phyloP scores from a whole-genome alignment of 2,329 filamentous ascomycete species.

The Tolypocladium cylindrosporum region DNA sequence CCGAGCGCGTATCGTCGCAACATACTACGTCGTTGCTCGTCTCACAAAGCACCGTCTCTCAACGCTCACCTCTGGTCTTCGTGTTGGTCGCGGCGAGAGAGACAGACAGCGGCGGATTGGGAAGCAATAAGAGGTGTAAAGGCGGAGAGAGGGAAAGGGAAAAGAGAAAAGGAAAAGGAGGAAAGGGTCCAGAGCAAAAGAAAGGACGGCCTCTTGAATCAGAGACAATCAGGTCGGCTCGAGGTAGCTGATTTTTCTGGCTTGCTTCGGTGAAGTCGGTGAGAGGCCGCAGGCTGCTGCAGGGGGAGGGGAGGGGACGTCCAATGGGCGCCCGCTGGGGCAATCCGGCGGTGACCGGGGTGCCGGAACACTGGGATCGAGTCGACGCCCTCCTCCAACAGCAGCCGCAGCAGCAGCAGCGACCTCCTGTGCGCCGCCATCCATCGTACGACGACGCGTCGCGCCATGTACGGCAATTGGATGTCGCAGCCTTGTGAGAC shows the following conservation, averaged over 20 bases:
- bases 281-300: slow-evolving; percentile 1
- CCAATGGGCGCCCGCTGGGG: slow-evolving; percentile 1
- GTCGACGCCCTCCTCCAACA: neutral
- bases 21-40: slow-evolving; percentile 18
- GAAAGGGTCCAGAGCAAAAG: neutral
- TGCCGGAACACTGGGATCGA: neutral
- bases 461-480: neutral
- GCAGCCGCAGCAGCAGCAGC: neutral
- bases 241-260: neutral
- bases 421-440: neutral
- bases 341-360: slow-evolving; percentile 5
- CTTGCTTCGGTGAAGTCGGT: slow-evolving; percentile 11
- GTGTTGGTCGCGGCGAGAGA: neutral
- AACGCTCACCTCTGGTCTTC: neutral
- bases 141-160: neutral
- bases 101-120: neutral
- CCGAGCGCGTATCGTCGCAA: slow-evolving; percentile 43
- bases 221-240: neutral
- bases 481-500: neutral
- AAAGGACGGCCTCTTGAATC: neutral
- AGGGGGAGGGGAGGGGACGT: neutral
- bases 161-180: neutral
- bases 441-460: neutral
- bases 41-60: neutral
- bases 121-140: neutral